Base-by-base conservation (phyloP, 2,329 filamentous ascomycete species). In the Lecanicillium sp. region DNA sequence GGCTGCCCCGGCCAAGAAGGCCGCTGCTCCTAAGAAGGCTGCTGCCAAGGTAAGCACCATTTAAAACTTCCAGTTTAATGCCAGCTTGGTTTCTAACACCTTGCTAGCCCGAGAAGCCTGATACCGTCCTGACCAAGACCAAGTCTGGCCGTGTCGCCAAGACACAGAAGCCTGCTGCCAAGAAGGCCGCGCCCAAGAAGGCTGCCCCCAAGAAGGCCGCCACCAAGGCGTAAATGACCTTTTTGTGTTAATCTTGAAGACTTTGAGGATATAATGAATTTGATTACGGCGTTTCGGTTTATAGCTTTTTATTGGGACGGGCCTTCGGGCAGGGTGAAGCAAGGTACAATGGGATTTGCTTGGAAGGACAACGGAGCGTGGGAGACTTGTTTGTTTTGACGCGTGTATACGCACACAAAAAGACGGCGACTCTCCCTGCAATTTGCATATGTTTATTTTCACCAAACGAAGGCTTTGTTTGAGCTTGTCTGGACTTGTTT, bases 141-240 rank as follows among this genome's bases (percentile, higher is more conserved):
- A 92, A 92, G 77, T 81, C 85, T 39, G 87, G 87, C 35, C 83
- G 87, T 50, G 83, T 94, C 53, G 78, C 82, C 53, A 94, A 92
- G 78, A 69, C 72, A 17, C 41, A 64, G 52, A 64, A 67, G 53
- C 59, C 63, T 15, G 61, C 69, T 7, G 61, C 67, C 29, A 69
- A 72, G 57, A 69, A 69, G 63, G 60, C 66, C 11, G 60, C 67
- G 10, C 49, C 62, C 27, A 68, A 66, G 58, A 68, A 67, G 60
- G 59, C 62, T 34, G 54, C 62, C 5, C 53, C 65, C 18, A 69
- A 68, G 59, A 66, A 71, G 59, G 56, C 57, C 46, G 49, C 50
- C 37, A 53, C 61, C 36, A 66, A 66, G 61, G 62, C 58, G 47
- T 63, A 54, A 53, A 33, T n/a, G 41, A 42, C 36, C 32, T 27